These are phyloP conservation scores for Sporopachydermia lactativora DNA, from an alignment of 805 yeast genomes.

Conservation along the genomic window DNA sequence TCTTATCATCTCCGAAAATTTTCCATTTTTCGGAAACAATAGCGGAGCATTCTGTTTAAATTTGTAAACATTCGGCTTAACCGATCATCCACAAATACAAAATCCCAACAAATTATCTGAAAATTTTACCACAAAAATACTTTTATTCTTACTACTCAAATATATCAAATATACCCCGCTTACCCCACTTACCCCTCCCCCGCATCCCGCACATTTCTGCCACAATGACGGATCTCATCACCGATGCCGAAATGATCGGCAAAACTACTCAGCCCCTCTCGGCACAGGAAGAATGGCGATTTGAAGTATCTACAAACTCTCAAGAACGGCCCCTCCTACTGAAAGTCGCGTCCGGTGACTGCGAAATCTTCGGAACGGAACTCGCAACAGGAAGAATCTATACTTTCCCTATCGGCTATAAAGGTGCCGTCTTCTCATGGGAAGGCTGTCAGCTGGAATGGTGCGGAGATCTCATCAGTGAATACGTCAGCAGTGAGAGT, in stretches of 20 bases:
- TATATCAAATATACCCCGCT: too few species aligned
- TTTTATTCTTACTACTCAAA: too few species aligned
- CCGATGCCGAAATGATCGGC: constrained; percentile 5
- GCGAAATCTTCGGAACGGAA: constrained; percentile 90
- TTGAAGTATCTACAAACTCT: constrained; percentile 49
- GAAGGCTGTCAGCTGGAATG: constrained; percentile 54
- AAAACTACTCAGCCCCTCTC: not conserved
- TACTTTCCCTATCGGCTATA: constrained; percentile 35
- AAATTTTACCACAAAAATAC: too few species aligned
- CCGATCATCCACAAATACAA: too few species aligned
- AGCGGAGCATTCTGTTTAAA: too few species aligned
- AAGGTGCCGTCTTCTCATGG: constrained; percentile 41
- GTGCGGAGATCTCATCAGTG: constrained; percentile 21
- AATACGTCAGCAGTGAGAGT: constrained; percentile 60
- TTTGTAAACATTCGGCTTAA: too few species aligned
- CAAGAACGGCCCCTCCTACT: constrained; percentile 17
- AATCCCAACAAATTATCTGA: too few species aligned
- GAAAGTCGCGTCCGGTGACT: constrained; percentile 46
- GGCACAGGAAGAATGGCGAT: constrained; percentile 51
- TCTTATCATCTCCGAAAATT: too few species aligned
- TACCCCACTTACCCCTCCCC: too few species aligned
- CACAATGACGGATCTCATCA: too few species aligned
- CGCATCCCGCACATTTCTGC: too few species aligned
- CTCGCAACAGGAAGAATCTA: constrained; percentile 58
- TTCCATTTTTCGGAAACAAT: too few species aligned